Evolutionary conservation across 345 rosid genomes (phyloP).

Genomic region (Trapa incisa): DNA sequence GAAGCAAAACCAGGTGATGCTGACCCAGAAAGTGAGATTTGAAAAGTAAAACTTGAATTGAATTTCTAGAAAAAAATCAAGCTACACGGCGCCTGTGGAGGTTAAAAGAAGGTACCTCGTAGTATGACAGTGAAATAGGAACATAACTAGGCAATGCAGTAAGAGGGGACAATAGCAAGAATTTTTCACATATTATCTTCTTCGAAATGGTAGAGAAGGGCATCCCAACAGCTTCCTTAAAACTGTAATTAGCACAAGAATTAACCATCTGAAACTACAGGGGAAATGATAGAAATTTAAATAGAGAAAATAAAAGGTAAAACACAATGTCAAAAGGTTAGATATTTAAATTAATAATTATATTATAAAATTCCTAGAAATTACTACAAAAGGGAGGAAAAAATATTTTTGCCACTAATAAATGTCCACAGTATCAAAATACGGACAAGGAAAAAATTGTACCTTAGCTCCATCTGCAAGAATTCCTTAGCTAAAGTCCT

Average conservation of each 20-base stretch:
- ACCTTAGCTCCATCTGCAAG: slow-evolving; percentile 69
- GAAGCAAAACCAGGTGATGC: not conserved
- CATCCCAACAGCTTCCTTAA: slow-evolving; percentile 72
- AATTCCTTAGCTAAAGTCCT: slow-evolving; percentile 71
- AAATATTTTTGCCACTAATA: not conserved
- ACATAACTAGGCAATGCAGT: slow-evolving; percentile 22
- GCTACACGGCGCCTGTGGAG: not conserved
- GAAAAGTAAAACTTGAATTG: not conserved
- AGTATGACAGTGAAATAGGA: slow-evolving; percentile 71
- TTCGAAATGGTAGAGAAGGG: slow-evolving; percentile 68
- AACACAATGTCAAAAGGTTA: not conserved
- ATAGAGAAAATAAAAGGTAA: not conserved
- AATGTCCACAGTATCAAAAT: not conserved
- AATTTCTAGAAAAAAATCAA: not conserved
- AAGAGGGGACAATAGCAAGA: slow-evolving; percentile 53
- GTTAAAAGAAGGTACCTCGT: slow-evolving; percentile 33
- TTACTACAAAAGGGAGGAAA: not conserved
- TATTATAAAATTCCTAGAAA: not conserved
- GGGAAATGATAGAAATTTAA: not conserved
- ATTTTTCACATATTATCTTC: slow-evolving; percentile 49
- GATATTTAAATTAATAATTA: not conserved
- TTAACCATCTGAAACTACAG: slow-evolving; percentile 2
- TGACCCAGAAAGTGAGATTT: not conserved
- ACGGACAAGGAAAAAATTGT: slow-evolving; percentile 8
- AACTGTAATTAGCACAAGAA: slow-evolving; percentile 30